Percentiles rank a stretch among this genome's conserved stretches.
phyloP scores from a whole-genome alignment of 148 eudicot genomes.

The Dysphania ambrosioides region DNA sequence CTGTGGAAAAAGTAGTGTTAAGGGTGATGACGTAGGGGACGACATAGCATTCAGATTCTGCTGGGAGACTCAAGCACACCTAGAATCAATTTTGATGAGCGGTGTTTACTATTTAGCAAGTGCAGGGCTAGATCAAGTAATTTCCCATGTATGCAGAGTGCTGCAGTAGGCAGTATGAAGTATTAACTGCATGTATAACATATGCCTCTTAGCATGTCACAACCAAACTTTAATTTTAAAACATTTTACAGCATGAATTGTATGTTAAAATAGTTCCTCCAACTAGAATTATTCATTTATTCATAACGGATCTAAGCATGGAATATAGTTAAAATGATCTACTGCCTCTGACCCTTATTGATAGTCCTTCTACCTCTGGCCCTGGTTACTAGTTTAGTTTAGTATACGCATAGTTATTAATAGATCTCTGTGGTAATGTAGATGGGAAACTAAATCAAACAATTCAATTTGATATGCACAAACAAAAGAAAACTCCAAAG shows the following conservation, averaged over 20 bases:
- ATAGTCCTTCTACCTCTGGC: too few relatives aligned
- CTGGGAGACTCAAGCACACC: constrained; percentile 79
- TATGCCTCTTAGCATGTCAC: neutral
- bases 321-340: too few relatives aligned
- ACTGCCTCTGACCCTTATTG: too few relatives aligned
- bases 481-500: constrained; percentile 61
- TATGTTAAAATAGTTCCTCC: too few relatives aligned
- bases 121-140: constrained; percentile 88
- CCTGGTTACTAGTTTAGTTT: too few relatives aligned
- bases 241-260: neutral
- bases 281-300: too few relatives aligned
- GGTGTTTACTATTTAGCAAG: constrained; percentile 90
- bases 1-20: constrained; percentile 14
- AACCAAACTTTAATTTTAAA: neutral
- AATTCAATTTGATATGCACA: constrained; percentile 55
- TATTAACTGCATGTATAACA: constrained; percentile 31
- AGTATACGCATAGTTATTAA: too few relatives aligned
- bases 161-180: constrained; percentile 68
- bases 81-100: constrained; percentile 79
- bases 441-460: constrained; percentile 66
- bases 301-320: too few relatives aligned
- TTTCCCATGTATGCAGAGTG: constrained; percentile 49
- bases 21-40: constrained; percentile 67
- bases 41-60: constrained; percentile 58
- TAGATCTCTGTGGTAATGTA: constrained; percentile 14